Base-by-base conservation (phyloP, 768 basidiomycete genomes). In the Lentinula boryana region DNA sequence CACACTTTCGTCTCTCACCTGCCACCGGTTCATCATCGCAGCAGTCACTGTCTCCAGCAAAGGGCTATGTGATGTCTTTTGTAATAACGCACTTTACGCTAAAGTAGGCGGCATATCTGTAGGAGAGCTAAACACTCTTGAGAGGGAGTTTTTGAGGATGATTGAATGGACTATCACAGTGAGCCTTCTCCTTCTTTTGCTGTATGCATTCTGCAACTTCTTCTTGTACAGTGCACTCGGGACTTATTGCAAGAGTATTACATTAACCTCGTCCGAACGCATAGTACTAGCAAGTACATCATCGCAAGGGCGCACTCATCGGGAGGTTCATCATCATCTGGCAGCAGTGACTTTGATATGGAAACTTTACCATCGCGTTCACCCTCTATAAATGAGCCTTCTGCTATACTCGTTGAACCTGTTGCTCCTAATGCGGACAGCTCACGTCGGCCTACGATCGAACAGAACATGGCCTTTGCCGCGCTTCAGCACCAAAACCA, bases 131-230 rank as follows among this genome's bases (percentile, higher is more conserved):
- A 96, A 98, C 76, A 79, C 91, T 68, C 84, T 99, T 63, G 97
- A 99, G 77, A 81, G 92, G 71, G 96, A 98, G 73, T 95, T 99
- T 72, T 83, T 98, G 55, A 80, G 80, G 60, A 87, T 87, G 70
- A 94, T 97, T 60, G 93, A 97, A 69, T 99, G 97, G 96, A 83
- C 88, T 67, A 79, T 99, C 70, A 93, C 87, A 78, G 96, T 97
- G 76, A 83, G 88, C 75, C 74, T 54, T 63, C 71, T 75, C 72
- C 67, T 63, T 71, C 68, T 62, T 51, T 60, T 50, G 62, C 64
- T 54, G 33, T 41, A 58, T 13, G 40, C 51, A 59, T 10, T 41
- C 7, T 13, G 12, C 1, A 53, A n/a, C 27, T n/a, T 7, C 18
- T 41, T 43, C 51, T 60, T 68, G 35, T n/a, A 13, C 76, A 97